Evolutionary conservation across 768 basidiomycete genomes (phyloP), one percentile per base, ranked within the genome.

Genomic region (Hortiboletus campestris): DNA sequence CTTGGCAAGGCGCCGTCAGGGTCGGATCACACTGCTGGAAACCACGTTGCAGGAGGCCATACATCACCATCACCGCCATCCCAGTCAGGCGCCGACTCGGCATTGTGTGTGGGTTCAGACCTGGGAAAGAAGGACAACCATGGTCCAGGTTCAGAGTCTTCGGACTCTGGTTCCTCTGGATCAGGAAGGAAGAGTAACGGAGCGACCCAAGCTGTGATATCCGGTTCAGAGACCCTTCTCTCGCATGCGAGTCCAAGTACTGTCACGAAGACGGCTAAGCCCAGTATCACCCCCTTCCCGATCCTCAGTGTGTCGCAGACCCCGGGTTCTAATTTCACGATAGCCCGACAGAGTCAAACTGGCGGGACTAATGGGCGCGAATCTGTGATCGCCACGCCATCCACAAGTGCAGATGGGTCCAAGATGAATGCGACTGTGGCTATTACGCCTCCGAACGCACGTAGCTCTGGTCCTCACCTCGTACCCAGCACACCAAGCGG

Each of bases 281-380:
- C 19, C 11, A 8, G 34, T 44, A 34, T 62, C 17, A 62, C 54
- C 2, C 66, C 65, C 5, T 67, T 67, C 16, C 61, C 63, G 11
- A 66, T 67, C 10, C 56, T 67, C 22, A 65, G 46, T 17, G 58
- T 48, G 13, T 49, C 66, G 31, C 54, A 36, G 19, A 36, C 32
- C 4, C 17, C 25, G 16, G 13, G 17, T 14, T 44, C 55, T 28
- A 22, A 49, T 19, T 19, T 45, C 32, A 25, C 49, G 38, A 10
- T 6, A 11, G 14, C 31, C 5, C 46, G 46, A 7, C 55, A 53
- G 46, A 53, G 29, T 44, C 63, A 39, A 17, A 13, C 8, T 11
- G 41, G 19, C 1, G 19, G 22, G 9, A 41, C 36, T 12, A 16
- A 2, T 29, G 40, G 28, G 13, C 49, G 32, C 17, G 32, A 49